These are phyloP conservation scores for Ophiobolus disseminans DNA, from an alignment of 2,329 filamentous ascomycete genomes.

Conservation along the genomic window DNA sequence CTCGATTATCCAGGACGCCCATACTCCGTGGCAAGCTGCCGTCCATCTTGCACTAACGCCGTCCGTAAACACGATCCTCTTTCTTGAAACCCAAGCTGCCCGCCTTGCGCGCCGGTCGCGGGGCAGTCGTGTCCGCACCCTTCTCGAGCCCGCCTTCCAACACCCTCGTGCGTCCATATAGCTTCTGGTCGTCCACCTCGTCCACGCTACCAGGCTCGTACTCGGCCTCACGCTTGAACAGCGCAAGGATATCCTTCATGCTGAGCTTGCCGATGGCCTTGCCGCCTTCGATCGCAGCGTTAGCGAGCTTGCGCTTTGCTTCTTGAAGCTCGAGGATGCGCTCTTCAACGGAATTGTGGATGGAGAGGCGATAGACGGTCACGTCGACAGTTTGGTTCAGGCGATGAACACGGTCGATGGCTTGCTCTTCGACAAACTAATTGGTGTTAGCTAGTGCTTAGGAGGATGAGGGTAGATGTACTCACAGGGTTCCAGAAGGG, in stretches of 20 bases:
- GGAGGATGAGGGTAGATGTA: conserved; percentile 19
- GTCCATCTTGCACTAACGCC: conserved; percentile 29
- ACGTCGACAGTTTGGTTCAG: conserved; percentile 96
- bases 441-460: conserved; percentile 15
- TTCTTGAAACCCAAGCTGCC: conserved; percentile 38
- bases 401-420: conserved; percentile 97
- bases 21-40: background rate
- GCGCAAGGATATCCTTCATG: conserved; percentile 89
- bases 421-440: conserved; percentile 96
- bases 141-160: conserved; percentile 23
- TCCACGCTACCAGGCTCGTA: conserved; percentile 54
- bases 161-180: conserved; percentile 46
- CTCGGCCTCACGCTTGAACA: conserved; percentile 78
- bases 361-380: conserved; percentile 91
- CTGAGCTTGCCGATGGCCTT: conserved; percentile 83
- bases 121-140: conserved; percentile 22
- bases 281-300: conserved; percentile 85
- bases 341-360: conserved; percentile 87
- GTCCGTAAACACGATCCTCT: conserved; percentile 53
- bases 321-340: conserved; percentile 94
- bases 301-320: conserved; percentile 90
- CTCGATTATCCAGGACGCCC: background rate
- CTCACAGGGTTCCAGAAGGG: conserved; percentile 96
- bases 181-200: conserved; percentile 36
- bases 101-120: conserved; percentile 35